A percentile compares a stretch with the other conserved stretches of the same genome.
These are phyloP conservation scores for Gaillardinia entomophila DNA, from an alignment of 805 yeast genomes.

Conservation along the genomic window DNA sequence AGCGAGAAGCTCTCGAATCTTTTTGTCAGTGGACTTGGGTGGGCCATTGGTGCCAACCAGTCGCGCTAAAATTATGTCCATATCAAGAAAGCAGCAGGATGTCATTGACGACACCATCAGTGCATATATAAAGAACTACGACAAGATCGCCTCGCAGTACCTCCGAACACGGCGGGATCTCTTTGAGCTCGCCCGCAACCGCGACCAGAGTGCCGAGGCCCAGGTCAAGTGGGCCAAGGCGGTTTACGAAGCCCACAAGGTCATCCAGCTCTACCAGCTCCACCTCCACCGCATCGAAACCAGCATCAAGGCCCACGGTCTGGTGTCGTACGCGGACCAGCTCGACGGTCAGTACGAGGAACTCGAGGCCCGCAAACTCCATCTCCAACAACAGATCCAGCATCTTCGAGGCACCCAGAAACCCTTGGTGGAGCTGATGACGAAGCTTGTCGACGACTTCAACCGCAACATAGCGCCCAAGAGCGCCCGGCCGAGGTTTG, in stretches of 20 bases:
- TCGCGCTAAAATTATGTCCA: slow-evolving; percentile 13
- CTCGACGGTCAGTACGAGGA: slow-evolving; percentile 15
- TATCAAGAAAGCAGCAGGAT: slow-evolving; percentile 25
- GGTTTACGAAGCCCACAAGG: slow-evolving; percentile 23
- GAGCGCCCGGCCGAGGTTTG: slow-evolving; percentile 1
- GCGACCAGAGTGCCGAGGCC: slow-evolving; percentile 6
- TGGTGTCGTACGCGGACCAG: slow-evolving; percentile 11
- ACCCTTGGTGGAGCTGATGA: slow-evolving; percentile 32
- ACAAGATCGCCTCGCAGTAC: slow-evolving; percentile 26
- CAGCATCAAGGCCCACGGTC: slow-evolving; percentile 10
- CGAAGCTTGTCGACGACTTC: slow-evolving; percentile 16
- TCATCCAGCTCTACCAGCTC: slow-evolving; percentile 16
- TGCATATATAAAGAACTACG: slow-evolving; percentile 25
- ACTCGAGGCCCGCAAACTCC: slow-evolving; percentile 10
- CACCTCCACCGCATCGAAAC: slow-evolving; percentile 18
- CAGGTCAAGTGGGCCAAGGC: slow-evolving; percentile 14
- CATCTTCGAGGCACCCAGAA: slow-evolving; percentile 23
- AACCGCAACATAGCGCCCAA: slow-evolving; percentile 9
- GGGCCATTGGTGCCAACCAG: slow-evolving; percentile 55
- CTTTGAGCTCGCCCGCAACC: slow-evolving; percentile 9
- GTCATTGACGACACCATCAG: slow-evolving; percentile 25
- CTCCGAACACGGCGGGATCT: slow-evolving; percentile 28
- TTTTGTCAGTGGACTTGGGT: slow-evolving; percentile 51
- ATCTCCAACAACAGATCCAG: slow-evolving; percentile 14
- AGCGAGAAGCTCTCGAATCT: slow-evolving; percentile 45